phyloP scores from a whole-genome alignment of 2,329 filamentous ascomycete species.

The Aspergillus costaricaensis region DNA sequence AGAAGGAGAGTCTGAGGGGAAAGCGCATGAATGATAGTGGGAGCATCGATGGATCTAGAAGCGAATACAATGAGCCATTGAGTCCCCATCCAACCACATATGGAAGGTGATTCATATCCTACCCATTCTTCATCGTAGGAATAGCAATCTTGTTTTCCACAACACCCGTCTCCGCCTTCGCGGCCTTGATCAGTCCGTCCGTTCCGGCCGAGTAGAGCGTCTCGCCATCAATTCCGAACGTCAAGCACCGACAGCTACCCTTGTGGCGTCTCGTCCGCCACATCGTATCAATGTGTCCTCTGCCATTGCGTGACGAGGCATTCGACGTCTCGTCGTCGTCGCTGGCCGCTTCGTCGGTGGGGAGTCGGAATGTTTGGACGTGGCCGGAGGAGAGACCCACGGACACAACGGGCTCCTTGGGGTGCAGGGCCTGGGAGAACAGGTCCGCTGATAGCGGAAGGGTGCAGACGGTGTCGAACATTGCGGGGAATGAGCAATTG shows the following conservation, averaged over 20 bases:
- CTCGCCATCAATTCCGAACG: slow-evolving; percentile 75
- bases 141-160: slow-evolving; percentile 83
- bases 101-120: slow-evolving; percentile 20
- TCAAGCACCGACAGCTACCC: slow-evolving; percentile 83
- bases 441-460: slow-evolving; percentile 83
- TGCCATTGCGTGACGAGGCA: slow-evolving; percentile 59
- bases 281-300: slow-evolving; percentile 73
- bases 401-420: slow-evolving; percentile 77
- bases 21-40: slow-evolving; percentile 77
- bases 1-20: slow-evolving; percentile 87
- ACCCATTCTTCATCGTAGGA: slow-evolving; percentile 54
- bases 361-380: slow-evolving; percentile 79
- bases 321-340: slow-evolving; percentile 50
- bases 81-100: neutral
- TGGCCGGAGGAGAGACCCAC: slow-evolving; percentile 84
- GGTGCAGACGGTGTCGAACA: slow-evolving; percentile 92
- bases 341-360: slow-evolving; percentile 55
- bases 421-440: slow-evolving; percentile 86
- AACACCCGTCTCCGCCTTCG: slow-evolving; percentile 59
- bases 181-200: slow-evolving; percentile 65
- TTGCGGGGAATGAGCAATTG: slow-evolving; percentile 40
- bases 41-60: slow-evolving; percentile 62
- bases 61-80: slow-evolving; percentile 7
- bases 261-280: slow-evolving; percentile 92
- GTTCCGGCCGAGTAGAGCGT: slow-evolving; percentile 64